phyloP scores from a whole-genome alignment of 1,139 yeast species.

The Kodamaea suecica region DNA sequence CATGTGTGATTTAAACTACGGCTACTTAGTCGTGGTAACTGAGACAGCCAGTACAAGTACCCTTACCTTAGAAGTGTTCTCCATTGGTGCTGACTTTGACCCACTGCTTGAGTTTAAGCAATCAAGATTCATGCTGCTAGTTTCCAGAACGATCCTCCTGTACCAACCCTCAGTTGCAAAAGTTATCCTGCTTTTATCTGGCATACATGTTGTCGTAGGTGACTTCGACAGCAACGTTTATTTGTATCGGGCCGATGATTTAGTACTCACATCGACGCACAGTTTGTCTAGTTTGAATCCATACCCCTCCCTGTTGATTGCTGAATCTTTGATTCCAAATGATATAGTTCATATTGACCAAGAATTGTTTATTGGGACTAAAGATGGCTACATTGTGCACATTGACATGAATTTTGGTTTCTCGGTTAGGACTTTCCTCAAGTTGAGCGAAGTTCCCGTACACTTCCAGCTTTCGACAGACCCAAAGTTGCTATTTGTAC shows the following conservation, averaged over 20 bases:
- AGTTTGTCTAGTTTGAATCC: not conserved
- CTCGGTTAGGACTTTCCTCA: not conserved
- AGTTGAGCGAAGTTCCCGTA: slow-evolving; percentile 27
- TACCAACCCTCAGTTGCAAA: slow-evolving; percentile 11
- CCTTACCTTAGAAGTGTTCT: slow-evolving; percentile 8
- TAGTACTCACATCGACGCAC: not conserved
- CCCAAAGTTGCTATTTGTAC: slow-evolving; percentile 23
- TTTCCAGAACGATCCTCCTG: slow-evolving; percentile 2
- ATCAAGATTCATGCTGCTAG: slow-evolving; percentile 6
- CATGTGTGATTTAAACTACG: slow-evolving; percentile 1
- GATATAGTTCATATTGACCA: slow-evolving; percentile 7
- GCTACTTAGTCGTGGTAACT: slow-evolving; percentile 9
- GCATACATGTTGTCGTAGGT: slow-evolving; percentile 9
- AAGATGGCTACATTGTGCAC: slow-evolving; percentile 16
- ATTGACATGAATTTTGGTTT: slow-evolving; percentile 1
- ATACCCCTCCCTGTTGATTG: not conserved
- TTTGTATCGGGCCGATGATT: not conserved
- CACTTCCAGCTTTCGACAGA: slow-evolving; percentile 14
- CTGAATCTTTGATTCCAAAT: slow-evolving; percentile 2
- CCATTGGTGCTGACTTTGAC: slow-evolving; percentile 3
- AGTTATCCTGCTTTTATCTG: not conserved
- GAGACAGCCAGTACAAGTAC: slow-evolving; percentile 6
- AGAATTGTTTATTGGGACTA: slow-evolving; percentile 18
- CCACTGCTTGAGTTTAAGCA: slow-evolving; percentile 2
- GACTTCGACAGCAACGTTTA: slow-evolving; percentile 11